Percentiles rank a stretch among this genome's conserved stretches.
Conservation (phyloP, 1,139 yeast species). For the Candida sanyaensis region DNA sequence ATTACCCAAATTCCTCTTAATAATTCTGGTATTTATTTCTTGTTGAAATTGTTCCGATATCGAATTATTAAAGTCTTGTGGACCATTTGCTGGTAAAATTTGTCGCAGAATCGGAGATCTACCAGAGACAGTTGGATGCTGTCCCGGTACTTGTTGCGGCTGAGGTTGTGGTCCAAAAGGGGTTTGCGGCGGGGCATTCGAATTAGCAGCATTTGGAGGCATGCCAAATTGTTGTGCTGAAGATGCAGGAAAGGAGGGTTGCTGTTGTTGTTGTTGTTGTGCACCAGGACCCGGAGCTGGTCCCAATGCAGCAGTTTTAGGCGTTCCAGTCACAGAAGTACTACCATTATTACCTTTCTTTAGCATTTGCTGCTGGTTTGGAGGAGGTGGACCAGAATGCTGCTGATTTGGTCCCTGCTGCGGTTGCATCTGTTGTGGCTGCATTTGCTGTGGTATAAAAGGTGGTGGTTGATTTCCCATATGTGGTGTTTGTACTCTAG, state of each 20-base stretch:
- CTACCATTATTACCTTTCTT: background rate
- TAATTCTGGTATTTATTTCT: slow-evolving; percentile 37
- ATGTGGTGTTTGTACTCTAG: slow-evolving; percentile 17
- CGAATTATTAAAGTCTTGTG: slow-evolving; percentile 1
- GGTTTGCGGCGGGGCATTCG: background rate
- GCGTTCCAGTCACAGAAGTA: background rate
- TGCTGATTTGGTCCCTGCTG: slow-evolving; percentile 7
- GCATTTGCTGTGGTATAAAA: slow-evolving; percentile 6
- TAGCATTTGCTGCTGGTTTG: background rate
- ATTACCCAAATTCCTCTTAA: slow-evolving; percentile 45
- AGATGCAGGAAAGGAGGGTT: slow-evolving; percentile 4
- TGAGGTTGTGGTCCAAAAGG: background rate
- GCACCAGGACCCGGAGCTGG: background rate
- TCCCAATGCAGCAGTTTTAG: background rate
- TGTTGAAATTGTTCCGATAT: slow-evolving; percentile 20
- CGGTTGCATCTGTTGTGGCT: slow-evolving; percentile 1
- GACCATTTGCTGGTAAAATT: slow-evolving; percentile 2
- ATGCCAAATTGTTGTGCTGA: slow-evolving; percentile 6
- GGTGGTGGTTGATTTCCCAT: slow-evolving; percentile 15
- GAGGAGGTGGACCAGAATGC: background rate
- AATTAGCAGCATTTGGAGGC: slow-evolving; percentile 2
- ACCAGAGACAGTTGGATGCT: slow-evolving; percentile 7
- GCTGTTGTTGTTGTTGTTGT: slow-evolving; percentile 3
- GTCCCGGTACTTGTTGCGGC: slow-evolving; percentile 5
- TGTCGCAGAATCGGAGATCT: slow-evolving; percentile 7